phyloP scores from a whole-genome alignment of 1,284 basidiomycete genomes.

The Hypsizygus ulmarius region DNA sequence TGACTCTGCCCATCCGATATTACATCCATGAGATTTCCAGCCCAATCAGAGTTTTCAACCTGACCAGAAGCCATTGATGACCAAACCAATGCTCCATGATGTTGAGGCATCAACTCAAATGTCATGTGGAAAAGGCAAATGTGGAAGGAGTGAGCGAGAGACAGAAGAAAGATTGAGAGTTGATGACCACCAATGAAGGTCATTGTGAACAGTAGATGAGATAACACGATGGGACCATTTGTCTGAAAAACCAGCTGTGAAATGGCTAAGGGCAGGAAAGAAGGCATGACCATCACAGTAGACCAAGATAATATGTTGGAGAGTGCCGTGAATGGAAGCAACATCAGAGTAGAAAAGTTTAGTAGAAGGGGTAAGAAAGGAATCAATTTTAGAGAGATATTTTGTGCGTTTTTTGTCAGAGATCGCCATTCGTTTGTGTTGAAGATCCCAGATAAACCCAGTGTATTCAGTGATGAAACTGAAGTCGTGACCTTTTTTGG shows the following conservation, averaged over 20 bases:
- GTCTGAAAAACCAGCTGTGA: slow-evolving; percentile 18
- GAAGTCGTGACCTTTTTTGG: slow-evolving; percentile 23
- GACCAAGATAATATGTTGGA: slow-evolving; percentile 31
- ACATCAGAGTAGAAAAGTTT: neutral
- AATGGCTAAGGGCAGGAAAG: slow-evolving; percentile 23
- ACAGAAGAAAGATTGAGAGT: neutral
- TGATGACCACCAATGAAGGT: slow-evolving; percentile 4
- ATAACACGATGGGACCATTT: slow-evolving; percentile 17
- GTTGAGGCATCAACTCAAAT: slow-evolving; percentile 28
- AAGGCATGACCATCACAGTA: slow-evolving; percentile 23
- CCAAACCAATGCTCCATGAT: slow-evolving; percentile 32
- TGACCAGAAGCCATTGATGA: slow-evolving; percentile 19
- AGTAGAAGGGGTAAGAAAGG: neutral
- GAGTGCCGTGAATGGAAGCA: slow-evolving; percentile 1
- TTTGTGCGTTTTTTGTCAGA: slow-evolving; percentile 21
- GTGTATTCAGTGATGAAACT: slow-evolving; percentile 17
- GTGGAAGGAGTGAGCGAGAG: neutral
- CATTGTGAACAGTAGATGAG: slow-evolving; percentile 17
- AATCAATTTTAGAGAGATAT: neutral
- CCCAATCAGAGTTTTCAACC: slow-evolving; percentile 18
- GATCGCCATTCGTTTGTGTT: slow-evolving; percentile 15
- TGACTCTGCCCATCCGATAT: slow-evolving; percentile 32
- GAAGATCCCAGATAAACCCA: slow-evolving; percentile 27
- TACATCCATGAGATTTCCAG: slow-evolving; percentile 24
- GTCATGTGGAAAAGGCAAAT: slow-evolving; percentile 11